Percentiles rank a stretch among this genome's conserved stretches.
These are phyloP conservation scores for Venturia pyrina DNA, from an alignment of 2,329 filamentous ascomycete species.

Conservation along the genomic window DNA sequence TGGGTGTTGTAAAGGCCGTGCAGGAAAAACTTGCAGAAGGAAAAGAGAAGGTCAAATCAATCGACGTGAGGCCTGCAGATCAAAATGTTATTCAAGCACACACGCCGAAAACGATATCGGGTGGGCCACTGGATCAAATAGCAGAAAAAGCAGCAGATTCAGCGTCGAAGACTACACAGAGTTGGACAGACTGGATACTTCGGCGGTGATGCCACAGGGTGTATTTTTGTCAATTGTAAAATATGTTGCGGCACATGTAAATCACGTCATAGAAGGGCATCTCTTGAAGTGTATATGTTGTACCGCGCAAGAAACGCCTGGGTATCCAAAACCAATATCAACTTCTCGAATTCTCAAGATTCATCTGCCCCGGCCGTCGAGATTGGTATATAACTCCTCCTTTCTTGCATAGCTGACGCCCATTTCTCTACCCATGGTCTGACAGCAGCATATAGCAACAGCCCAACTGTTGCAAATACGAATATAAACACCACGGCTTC, in stretches of 20 bases:
- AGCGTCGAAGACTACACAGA: slow-evolving; percentile 28
- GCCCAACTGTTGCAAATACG: slow-evolving; percentile 50
- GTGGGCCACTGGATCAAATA: slow-evolving; percentile 37
- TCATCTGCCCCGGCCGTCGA: slow-evolving; percentile 4
- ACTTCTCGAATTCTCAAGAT: background rate
- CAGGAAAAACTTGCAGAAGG: slow-evolving; percentile 20
- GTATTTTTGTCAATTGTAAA: background rate
- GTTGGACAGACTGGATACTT: slow-evolving; percentile 36
- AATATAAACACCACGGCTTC: slow-evolving; percentile 57
- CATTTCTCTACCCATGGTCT: slow-evolving; percentile 50
- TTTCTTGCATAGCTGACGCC: slow-evolving; percentile 30
- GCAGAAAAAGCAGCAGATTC: slow-evolving; percentile 30
- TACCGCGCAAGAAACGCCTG: slow-evolving; percentile 1
- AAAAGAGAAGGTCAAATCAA: slow-evolving; percentile 16
- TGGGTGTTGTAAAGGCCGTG: slow-evolving; percentile 20
- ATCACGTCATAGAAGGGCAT: slow-evolving; percentile 1
- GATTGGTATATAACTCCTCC: slow-evolving; percentile 9
- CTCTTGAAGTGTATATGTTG: background rate
- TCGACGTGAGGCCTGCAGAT: slow-evolving; percentile 9
- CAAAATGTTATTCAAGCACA: slow-evolving; percentile 19
- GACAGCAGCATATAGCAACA: slow-evolving; percentile 50
- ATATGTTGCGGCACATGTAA: slow-evolving; percentile 2
- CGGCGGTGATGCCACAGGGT: slow-evolving; percentile 21
- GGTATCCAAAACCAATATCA: background rate
- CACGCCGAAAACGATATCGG: slow-evolving; percentile 20